Evolutionary conservation across 169 alveolate species (phyloP).

Genomic region (Plasmodium sp.): DNA sequence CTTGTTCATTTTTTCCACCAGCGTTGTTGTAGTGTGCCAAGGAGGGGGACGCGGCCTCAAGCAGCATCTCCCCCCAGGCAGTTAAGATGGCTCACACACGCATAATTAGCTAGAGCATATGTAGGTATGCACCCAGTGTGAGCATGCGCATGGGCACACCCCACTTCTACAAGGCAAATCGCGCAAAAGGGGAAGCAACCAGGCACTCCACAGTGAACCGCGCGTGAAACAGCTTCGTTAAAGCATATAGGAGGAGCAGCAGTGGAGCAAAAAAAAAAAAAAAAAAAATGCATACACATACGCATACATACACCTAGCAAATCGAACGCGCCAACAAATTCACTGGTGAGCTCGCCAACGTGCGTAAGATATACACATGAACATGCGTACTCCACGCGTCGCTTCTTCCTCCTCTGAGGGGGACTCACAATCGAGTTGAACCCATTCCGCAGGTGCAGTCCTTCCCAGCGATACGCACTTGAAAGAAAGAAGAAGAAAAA

Average conservation of each 20-base stretch:
- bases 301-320: not conserved
- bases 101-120: not conserved
- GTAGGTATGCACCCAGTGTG: not conserved
- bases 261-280: too few relatives aligned
- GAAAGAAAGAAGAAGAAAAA: too few relatives aligned
- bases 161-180: not conserved
- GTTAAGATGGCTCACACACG: not conserved
- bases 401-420: not conserved
- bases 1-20: conserved; percentile 6
- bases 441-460: not conserved
- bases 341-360: not conserved
- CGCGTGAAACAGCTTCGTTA: not conserved
- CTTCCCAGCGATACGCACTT: not conserved
- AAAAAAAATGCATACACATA: not conserved
- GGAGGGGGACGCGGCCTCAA: not conserved
- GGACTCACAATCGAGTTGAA: not conserved
- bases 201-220: not conserved
- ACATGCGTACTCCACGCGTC: too few relatives aligned
- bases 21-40: too few relatives aligned
- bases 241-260: not conserved
- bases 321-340: not conserved
- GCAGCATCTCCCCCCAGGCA: not conserved
- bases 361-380: too few relatives aligned
- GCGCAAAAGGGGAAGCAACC: not conserved
- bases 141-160: not conserved